Conservation (phyloP, 2,329 filamentous ascomycete genomes). For the Penicillium brevicompactum region DNA sequence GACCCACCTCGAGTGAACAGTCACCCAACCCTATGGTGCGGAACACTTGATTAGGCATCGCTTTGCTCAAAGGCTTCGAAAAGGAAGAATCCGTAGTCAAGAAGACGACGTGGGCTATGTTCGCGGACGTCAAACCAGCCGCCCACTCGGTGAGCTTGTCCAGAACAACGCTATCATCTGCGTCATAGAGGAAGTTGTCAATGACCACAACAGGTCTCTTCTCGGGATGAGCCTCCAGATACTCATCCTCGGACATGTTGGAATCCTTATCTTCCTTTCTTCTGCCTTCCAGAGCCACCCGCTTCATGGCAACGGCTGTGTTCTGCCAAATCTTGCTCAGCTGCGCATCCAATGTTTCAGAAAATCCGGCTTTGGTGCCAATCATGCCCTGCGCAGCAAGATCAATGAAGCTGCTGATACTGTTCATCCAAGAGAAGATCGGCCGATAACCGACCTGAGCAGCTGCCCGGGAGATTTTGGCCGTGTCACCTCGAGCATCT, state of each 20-base stretch:
- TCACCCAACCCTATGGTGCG: constrained; percentile 83
- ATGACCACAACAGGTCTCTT: constrained; percentile 80
- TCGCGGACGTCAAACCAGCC: constrained; percentile 78
- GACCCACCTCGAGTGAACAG: constrained; percentile 81
- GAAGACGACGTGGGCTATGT: constrained; percentile 92
- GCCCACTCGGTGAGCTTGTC: constrained; percentile 89
- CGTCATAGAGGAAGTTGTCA: constrained; percentile 84
- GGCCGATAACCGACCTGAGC: constrained; percentile 85
- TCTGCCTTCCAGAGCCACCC: constrained; percentile 70
- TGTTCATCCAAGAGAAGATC: constrained; percentile 96
- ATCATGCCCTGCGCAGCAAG: constrained; percentile 92
- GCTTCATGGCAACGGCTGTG: constrained; percentile 75
- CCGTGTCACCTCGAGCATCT: constrained; percentile 83
- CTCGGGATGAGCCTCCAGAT: constrained; percentile 86
- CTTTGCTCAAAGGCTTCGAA: constrained; percentile 82
- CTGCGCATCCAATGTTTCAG: constrained; percentile 87
- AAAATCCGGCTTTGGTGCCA: constrained; percentile 91
- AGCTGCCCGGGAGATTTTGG: constrained; percentile 81
- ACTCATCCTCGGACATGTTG: constrained; percentile 77
- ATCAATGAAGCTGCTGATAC: constrained; percentile 86
- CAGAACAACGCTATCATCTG: constrained; percentile 66
- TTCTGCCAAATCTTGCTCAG: constrained; percentile 87
- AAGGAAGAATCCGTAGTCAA: constrained; percentile 87
- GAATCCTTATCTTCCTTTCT: constrained; percentile 74
- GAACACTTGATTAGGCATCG: constrained; percentile 88